A percentile compares a stretch with the other conserved stretches of the same genome.
Evolutionary conservation across 2,329 filamentous ascomycete genomes (phyloP).

Genomic region (Graphiopsis chlorocephala): DNA sequence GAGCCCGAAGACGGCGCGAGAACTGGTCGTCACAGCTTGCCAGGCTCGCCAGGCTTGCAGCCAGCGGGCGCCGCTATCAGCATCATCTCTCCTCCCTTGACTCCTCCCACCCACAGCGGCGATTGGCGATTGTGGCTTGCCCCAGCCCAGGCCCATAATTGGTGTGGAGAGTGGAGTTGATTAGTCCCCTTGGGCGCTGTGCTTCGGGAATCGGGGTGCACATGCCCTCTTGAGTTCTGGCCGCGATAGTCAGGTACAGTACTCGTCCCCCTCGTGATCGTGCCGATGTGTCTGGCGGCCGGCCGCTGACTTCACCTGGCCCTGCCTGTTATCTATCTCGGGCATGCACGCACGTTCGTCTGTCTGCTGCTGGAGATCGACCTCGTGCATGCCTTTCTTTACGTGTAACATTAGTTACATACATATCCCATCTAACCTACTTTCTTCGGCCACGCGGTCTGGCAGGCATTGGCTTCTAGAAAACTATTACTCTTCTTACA

Average conservation of each 20-base stretch:
- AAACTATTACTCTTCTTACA: not conserved
- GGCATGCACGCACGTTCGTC: not conserved
- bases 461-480: not conserved
- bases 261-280: conserved; percentile 1
- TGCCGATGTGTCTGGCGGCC: not conserved
- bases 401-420: not conserved
- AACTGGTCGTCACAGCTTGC: not conserved
- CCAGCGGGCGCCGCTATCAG: not conserved
- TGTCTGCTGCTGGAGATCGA: not conserved
- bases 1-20: conserved; percentile 4
- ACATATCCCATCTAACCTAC: not conserved
- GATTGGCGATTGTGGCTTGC: conserved; percentile 2
- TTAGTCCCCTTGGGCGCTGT: not conserved
- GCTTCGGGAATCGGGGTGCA: not conserved
- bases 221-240: conserved; percentile 3
- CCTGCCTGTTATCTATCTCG: not conserved
- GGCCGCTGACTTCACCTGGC: not conserved
- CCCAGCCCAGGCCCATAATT: conserved; percentile 6
- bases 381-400: not conserved
- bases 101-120: not conserved
- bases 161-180: conserved; percentile 6
- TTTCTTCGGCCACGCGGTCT: not conserved
- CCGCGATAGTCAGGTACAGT: conserved; percentile 2
- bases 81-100: not conserved
- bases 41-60: too few species aligned